A percentile compares a stretch with the other conserved stretches of the same genome.
phyloP scores from a whole-genome alignment of 768 basidiomycete species.

The Russula sp. region DNA sequence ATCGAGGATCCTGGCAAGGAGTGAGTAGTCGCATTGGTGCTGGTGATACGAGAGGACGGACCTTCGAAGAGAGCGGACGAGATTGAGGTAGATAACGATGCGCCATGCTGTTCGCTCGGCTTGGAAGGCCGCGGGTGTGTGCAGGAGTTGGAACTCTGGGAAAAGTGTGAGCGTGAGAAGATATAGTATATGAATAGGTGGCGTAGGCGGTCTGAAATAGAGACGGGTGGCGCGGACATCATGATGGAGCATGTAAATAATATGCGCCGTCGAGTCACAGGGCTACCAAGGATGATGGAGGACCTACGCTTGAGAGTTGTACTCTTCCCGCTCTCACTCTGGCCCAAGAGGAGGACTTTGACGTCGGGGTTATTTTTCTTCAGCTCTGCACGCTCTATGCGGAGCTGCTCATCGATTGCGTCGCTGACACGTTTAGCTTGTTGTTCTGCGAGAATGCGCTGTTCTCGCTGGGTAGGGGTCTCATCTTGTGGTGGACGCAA shows the following conservation, averaged over 20 bases:
- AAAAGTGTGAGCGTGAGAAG: constrained; percentile 11
- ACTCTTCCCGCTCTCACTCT: constrained; percentile 87
- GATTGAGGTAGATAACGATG: constrained; percentile 81
- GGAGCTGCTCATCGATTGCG: constrained; percentile 73
- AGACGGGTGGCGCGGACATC: neutral
- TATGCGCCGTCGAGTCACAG: neutral
- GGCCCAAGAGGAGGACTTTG: constrained; percentile 74
- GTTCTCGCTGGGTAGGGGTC: constrained; percentile 58
- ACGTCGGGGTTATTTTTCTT: constrained; percentile 59
- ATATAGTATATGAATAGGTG: neutral
- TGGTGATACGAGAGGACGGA: constrained; percentile 30
- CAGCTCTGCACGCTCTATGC: constrained; percentile 53
- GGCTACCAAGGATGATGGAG: neutral
- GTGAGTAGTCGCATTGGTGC: constrained; percentile 7
- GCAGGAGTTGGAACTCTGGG: constrained; percentile 78
- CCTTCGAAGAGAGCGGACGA: constrained; percentile 77
- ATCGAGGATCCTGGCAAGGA: constrained; percentile 57
- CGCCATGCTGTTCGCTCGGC: constrained; percentile 83
- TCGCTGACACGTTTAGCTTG: constrained; percentile 73
- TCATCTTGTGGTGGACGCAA: constrained; percentile 70
- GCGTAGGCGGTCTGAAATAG: neutral
- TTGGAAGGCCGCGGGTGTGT: constrained; percentile 69
- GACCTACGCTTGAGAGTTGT: constrained; percentile 84
- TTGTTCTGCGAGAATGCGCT: constrained; percentile 56
- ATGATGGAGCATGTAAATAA: neutral